Evolutionary conservation across 805 yeast species (phyloP), one percentile per base, ranked within the genome.

Genomic region (Saccharomycopsis schoenii): DNA sequence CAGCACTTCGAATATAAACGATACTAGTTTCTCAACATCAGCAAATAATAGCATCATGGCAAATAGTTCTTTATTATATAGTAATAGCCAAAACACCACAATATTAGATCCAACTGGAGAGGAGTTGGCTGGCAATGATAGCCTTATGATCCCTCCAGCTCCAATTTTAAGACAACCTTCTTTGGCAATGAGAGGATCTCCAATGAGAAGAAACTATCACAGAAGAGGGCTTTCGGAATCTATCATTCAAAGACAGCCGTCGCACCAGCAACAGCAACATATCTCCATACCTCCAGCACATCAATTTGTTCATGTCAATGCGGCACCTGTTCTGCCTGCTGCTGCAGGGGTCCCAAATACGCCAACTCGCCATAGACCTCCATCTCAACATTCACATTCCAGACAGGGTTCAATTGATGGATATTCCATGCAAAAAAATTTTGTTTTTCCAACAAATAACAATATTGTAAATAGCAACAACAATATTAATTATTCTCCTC

Each of bases 401-500:
- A 40, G 58, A 15, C 58, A 56, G 39, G 37, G 34, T 11, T 56
- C 58, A 14, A 40, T 56, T 41, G 50, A 43, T 36, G 58, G 57
- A 10, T 47, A 21, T 25, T 39, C 60, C n/a, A 36, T 52, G 39
- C 29, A 19, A 19, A 47, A 54, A 29, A 56, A 50, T 40, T 57
- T 56, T 34, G 57, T 40, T 41, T 60, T 60, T 50, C 59, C 62
- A 4, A 14, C 56, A 4, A n/a, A 29, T 17, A 21, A 60, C 24
- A 52, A 24, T 39, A 11, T 25, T 4, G 41, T 42, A 11, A 25
- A 56, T 19, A 37, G 25, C 36, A 59, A 14, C 41, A n/a, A n/a
- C 55, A 43, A 56, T 10, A 59, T 62, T 55, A 58, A 63, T 34
- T 58, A 51, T 37, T 19, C 63, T 36, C 57, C 57, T 36, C 36